These are phyloP conservation scores for Pyrenophora tritici-repentis DNA, from an alignment of 2,329 filamentous ascomycete genomes.

Conservation along the genomic window DNA sequence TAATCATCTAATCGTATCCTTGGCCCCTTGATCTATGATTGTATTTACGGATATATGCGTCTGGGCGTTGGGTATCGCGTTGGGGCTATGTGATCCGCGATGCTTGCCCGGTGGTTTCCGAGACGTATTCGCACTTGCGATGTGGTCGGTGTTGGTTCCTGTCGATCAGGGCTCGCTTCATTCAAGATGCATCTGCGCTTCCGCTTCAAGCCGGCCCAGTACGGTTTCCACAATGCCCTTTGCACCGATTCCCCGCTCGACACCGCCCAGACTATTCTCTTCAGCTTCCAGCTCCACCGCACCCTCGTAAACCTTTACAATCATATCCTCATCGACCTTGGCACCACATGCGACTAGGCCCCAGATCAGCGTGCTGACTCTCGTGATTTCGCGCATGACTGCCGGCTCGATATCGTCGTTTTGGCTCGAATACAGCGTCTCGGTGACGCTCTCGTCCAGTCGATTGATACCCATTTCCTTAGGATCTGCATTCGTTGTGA, in stretches of 20 bases:
- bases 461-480: slow-evolving; percentile 72
- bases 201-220: slow-evolving; percentile 34
- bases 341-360: slow-evolving; percentile 81
- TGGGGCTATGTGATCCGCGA: too few relatives aligned
- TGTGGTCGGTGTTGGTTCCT: neutral
- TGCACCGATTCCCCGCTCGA: slow-evolving; percentile 36
- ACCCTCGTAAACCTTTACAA: slow-evolving; percentile 80
- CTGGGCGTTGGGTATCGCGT: too few relatives aligned
- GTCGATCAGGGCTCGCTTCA: slow-evolving; percentile 10
- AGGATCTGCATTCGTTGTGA: slow-evolving; percentile 62
- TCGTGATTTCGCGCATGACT: slow-evolving; percentile 85
- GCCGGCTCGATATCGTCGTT: slow-evolving; percentile 81
- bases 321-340: slow-evolving; percentile 87
- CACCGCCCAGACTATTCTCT: slow-evolving; percentile 61
- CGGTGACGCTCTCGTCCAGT: slow-evolving; percentile 84
- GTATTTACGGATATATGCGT: too few relatives aligned
- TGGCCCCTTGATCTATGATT: too few relatives aligned
- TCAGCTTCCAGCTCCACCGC: slow-evolving; percentile 74
- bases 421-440: slow-evolving; percentile 90
- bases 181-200: slow-evolving; percentile 16
- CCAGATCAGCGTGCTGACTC: slow-evolving; percentile 79
- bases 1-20: too few relatives aligned
- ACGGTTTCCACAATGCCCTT: slow-evolving; percentile 42
- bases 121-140: neutral
- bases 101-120: too few relatives aligned